Percentiles rank a stretch among this genome's conserved stretches.
Evolutionary conservation across 2,329 filamentous ascomycete species (phyloP).

Genomic region (Metarhizium robertsii): DNA sequence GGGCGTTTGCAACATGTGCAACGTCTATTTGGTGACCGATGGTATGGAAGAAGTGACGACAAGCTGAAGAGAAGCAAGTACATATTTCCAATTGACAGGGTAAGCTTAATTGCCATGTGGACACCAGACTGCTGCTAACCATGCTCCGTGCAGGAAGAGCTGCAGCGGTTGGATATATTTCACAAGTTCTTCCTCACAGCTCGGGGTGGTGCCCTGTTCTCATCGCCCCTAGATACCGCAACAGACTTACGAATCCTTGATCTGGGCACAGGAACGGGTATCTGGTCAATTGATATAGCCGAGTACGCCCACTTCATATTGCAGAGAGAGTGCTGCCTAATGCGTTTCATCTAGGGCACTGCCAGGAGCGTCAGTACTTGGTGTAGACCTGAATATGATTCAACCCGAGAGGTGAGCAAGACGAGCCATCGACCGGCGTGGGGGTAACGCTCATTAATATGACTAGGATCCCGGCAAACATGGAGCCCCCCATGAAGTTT

Average conservation of each 20-base stretch:
- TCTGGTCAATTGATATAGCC: conserved; percentile 4
- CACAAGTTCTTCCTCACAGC: conserved; percentile 61
- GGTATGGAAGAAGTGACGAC: no score
- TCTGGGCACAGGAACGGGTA: conserved; percentile 42
- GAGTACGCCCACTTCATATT: conserved; percentile 1
- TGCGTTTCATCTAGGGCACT: conserved; percentile 1
- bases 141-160: conserved; percentile 42
- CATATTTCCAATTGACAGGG: background rate
- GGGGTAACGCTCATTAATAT: background rate
- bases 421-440: background rate
- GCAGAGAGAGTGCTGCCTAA: no score
- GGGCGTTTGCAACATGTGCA: no score
- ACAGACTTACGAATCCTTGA: conserved; percentile 37
- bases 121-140: background rate
- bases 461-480: conserved; percentile 52
- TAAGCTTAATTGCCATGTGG: background rate
- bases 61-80: background rate
- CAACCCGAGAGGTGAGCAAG: conserved; percentile 16
- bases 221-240: background rate
- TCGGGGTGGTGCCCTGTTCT: conserved; percentile 31
- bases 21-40: no score
- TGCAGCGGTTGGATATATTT: conserved; percentile 67
- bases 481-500: conserved; percentile 34
- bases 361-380: conserved; percentile 10
- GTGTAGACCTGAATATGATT: conserved; percentile 17